Conservation (phyloP, 192 early-diverging fungal species). For the Diversispora eburnea region DNA sequence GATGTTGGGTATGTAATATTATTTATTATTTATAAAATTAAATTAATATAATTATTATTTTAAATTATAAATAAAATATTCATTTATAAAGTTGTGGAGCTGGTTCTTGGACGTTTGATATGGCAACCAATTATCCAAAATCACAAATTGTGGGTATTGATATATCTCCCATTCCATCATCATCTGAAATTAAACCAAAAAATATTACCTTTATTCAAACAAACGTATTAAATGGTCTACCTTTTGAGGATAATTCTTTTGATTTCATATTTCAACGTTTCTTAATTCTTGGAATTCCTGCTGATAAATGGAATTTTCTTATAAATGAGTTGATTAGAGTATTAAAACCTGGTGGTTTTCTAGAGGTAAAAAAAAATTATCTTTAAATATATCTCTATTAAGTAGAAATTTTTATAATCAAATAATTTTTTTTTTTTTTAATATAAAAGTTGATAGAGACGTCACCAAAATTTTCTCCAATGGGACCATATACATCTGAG, state of each 20-base stretch:
- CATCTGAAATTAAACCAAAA: background rate
- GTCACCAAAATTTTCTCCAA: background rate
- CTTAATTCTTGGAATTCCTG: conserved; percentile 32
- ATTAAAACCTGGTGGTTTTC: conserved; percentile 40
- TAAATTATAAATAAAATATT: background rate
- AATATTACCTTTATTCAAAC: conserved; percentile 24
- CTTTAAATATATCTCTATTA: background rate
- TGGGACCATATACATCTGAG: background rate
- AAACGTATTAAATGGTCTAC: conserved; percentile 37
- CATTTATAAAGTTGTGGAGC: conserved; percentile 9
- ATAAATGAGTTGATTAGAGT: conserved; percentile 32
- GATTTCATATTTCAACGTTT: conserved; percentile 41
- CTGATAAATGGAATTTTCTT: conserved; percentile 34
- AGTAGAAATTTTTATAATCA: too few relatives aligned
- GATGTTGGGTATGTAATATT: conserved; percentile 1
- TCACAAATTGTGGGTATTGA: conserved; percentile 18
- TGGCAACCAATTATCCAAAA: conserved; percentile 7
- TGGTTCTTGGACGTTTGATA: conserved; percentile 19
- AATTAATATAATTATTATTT: too few relatives aligned
- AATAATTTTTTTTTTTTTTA: too few relatives aligned
- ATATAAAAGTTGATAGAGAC: background rate
- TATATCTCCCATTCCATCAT: conserved; percentile 8
- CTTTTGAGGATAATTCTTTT: conserved; percentile 39
- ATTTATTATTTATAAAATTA: too few relatives aligned
- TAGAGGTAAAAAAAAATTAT: conserved; percentile 32